Percentiles rank a stretch among this genome's conserved stretches.
phyloP scores from a whole-genome alignment of 1,139 yeast genomes.

The Lodderomyces oxycetoniae region DNA sequence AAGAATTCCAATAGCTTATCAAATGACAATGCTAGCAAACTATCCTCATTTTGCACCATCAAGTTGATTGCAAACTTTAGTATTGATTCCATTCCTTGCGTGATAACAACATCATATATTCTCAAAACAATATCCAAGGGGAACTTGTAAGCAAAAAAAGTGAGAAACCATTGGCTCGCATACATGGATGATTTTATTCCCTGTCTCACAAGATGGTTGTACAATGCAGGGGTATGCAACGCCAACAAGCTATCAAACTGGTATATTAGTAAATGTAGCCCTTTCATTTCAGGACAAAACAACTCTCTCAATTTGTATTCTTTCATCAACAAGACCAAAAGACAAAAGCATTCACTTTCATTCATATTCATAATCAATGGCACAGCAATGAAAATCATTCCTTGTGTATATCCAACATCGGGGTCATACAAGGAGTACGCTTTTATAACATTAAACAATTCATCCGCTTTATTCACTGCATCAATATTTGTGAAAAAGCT shows the following conservation, averaged over 20 bases:
- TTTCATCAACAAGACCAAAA: constrained; percentile 79
- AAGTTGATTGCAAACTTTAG: constrained; percentile 77
- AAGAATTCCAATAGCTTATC: constrained; percentile 71
- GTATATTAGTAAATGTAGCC: constrained; percentile 75
- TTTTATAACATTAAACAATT: constrained; percentile 70
- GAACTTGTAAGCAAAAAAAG: constrained; percentile 89
- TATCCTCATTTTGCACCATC: constrained; percentile 60
- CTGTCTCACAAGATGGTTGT: constrained; percentile 72
- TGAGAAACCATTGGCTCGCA: constrained; percentile 94
- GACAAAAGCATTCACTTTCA: constrained; percentile 81
- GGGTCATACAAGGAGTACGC: constrained; percentile 84
- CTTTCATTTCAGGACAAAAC: constrained; percentile 89
- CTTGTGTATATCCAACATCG: constrained; percentile 96
- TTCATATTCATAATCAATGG: constrained; percentile 78
- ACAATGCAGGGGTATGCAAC: constrained; percentile 60
- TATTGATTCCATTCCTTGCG: constrained; percentile 84
- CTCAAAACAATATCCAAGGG: constrained; percentile 80
- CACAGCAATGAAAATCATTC: constrained; percentile 89
- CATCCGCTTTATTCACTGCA: constrained; percentile 47
- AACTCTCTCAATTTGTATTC: constrained; percentile 72
- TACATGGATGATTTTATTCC: constrained; percentile 91
- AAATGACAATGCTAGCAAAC: constrained; percentile 58
- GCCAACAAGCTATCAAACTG: constrained; percentile 86
- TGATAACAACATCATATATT: constrained; percentile 77
- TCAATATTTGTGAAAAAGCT: constrained; percentile 67